Base-by-base conservation (phyloP, 2,329 filamentous ascomycete species). In the Geosmithia putterillii region DNA sequence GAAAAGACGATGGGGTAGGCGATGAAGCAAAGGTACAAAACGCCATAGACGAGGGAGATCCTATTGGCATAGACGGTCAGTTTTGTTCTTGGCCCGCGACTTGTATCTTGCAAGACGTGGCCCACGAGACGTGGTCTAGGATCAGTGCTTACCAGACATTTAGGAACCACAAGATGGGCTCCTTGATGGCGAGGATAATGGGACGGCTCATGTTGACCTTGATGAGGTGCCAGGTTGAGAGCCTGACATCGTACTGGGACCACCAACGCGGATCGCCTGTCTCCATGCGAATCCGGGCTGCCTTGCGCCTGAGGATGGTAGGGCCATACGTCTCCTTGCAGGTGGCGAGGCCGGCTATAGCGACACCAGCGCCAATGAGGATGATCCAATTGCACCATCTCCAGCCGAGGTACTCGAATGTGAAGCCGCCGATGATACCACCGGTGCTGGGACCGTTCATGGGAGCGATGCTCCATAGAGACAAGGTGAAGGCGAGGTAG, bases 21-120 rank as follows among this genome's bases (percentile, higher is more conserved):
- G 15, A 94, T 82, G 64, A 95, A 95, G 62, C 86, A 94, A 25
- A 95, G 77, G 55, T 92, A 92, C 1, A 95, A 69, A 36, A 94
- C 87, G 17, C 80, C 85, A 58, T 95, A 95, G 32, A 94, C 77
- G 35, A 94, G 66, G 1, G 84, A 90, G 57, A 89, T 83, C 28
- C 28, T 32, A 12, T 32, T 32, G 4, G 28, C n/a, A n/a, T 12
- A 9, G 10, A 7, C 10, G 28, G 28, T 32, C 10, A 32, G 28
- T 12, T 12, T 65, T 80, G 83, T 38, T 3, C 14, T 20, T 10
- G 10, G n/a, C 3, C 38, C 42, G 36, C 41, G 35, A 14, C 8
- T 10, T 32, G 28, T 12, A 32, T 9, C 5, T 3, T 32, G 5
- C 28, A 12, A 6, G n/a, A 14, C 5, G 25, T 22, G 39, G 18